Percentiles rank a stretch among this genome's conserved stretches.
Conservation (phyloP, 75 land plant species). For the Isoetes taiwanensis region DNA sequence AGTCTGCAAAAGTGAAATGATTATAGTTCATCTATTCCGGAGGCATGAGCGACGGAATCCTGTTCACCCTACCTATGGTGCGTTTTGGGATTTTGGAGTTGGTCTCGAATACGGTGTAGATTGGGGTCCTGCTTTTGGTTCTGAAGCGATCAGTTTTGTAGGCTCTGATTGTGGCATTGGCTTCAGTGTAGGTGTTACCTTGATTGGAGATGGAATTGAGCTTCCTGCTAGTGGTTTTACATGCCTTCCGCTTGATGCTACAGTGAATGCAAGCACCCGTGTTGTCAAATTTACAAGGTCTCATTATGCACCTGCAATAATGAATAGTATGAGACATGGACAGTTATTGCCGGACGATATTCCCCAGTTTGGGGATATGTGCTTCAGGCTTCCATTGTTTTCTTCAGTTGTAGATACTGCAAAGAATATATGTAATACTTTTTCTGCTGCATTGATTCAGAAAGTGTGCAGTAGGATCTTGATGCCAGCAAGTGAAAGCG, state of each 20-base stretch:
- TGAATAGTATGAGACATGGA: too few relatives aligned
- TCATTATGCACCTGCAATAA: too few relatives aligned
- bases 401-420: too few relatives aligned
- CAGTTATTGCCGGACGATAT: too few relatives aligned
- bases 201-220: not conserved
- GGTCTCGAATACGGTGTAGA: not conserved
- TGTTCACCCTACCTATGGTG: conserved; percentile 4
- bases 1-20: not conserved
- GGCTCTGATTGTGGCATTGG: not conserved
- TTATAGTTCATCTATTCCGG: not conserved
- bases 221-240: not conserved
- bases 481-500: too few relatives aligned
- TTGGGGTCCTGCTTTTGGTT: conserved; percentile 2
- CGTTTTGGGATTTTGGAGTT: conserved; percentile 1
- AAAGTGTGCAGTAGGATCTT: too few relatives aligned
- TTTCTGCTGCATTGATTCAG: too few relatives aligned
- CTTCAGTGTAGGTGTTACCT: not conserved
- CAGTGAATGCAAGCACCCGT: too few relatives aligned
- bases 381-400: too few relatives aligned
- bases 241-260: not conserved
- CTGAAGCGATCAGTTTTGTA: not conserved
- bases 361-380: too few relatives aligned
- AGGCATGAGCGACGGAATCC: conserved; percentile 5
- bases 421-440: too few relatives aligned
- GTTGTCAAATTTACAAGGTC: too few relatives aligned